Evolutionary conservation across 768 basidiomycete genomes (phyloP).

Genomic region (Dacryopinax spathularia): DNA sequence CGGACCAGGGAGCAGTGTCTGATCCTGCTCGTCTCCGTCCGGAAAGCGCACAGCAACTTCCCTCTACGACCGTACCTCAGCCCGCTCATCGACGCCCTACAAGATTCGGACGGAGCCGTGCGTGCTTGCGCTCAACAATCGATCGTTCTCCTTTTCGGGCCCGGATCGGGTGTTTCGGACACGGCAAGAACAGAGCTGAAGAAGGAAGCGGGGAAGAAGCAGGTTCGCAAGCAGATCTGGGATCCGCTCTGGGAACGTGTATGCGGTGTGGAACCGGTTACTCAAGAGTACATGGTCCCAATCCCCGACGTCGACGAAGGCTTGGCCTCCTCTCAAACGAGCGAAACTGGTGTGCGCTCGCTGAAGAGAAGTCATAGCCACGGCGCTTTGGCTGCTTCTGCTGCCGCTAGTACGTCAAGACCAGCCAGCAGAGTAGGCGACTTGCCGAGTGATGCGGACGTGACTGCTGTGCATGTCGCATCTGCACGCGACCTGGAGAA

Average conservation of each 20-base stretch:
- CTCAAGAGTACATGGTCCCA: background rate
- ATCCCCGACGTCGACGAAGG: background rate
- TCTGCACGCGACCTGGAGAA: conserved; percentile 71
- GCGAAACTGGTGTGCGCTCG: background rate
- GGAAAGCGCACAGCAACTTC: conserved; percentile 54
- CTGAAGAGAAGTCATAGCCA: background rate
- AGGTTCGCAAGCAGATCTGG: conserved; percentile 73
- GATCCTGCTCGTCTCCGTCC: conserved; percentile 55
- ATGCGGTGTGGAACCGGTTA: conserved; percentile 11
- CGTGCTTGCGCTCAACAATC: conserved; percentile 72
- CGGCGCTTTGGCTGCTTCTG: background rate
- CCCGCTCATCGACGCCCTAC: conserved; percentile 65
- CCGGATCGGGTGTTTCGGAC: conserved; percentile 66
- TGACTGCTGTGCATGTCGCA: conserved; percentile 32
- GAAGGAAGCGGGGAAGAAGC: conserved; percentile 75
- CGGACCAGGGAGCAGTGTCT: conserved; percentile 78
- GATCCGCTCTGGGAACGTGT: conserved; percentile 63
- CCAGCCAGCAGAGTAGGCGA: background rate
- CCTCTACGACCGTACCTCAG: conserved; percentile 72
- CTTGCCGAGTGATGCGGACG: background rate
- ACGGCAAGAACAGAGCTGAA: conserved; percentile 85
- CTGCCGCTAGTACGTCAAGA: background rate
- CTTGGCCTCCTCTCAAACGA: background rate
- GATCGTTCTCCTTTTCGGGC: conserved; percentile 63
- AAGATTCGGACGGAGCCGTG: conserved; percentile 83